Evolutionary conservation across 2,329 filamentous ascomycete genomes (phyloP).

Genomic region (Scortechinia acanthostroma): DNA sequence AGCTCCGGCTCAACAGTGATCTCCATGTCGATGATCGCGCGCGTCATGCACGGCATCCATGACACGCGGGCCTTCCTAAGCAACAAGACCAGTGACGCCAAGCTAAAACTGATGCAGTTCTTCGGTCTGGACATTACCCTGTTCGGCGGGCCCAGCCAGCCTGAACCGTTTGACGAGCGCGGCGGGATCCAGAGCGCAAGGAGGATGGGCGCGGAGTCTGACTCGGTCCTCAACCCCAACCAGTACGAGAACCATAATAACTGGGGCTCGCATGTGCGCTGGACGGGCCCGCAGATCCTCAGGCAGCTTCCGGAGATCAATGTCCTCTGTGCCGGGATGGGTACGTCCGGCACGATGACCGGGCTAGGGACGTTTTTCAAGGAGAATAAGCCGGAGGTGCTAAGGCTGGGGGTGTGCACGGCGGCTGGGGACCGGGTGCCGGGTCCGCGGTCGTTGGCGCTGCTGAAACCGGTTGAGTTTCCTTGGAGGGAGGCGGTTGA

Average conservation of each 20-base stretch:
- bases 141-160: conserved; percentile 50
- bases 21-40: conserved; percentile 45
- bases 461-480: conserved; percentile 41
- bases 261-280: conserved; percentile 44
- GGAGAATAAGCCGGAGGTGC: conserved; percentile 35
- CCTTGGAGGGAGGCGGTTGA: conserved; percentile 50
- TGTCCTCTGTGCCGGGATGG: conserved; percentile 46
- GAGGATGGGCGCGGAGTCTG: conserved; percentile 27
- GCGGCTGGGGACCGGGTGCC: conserved; percentile 47
- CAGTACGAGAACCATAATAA: conserved; percentile 48
- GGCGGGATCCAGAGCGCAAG: conserved; percentile 42
- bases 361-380: conserved; percentile 42
- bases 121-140: conserved; percentile 49
- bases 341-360: conserved; percentile 43
- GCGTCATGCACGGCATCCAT: conserved; percentile 38
- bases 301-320: conserved; percentile 47
- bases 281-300: conserved; percentile 51
- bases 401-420: conserved; percentile 38
- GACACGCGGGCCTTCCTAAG: conserved; percentile 46
- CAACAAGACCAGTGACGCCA: conserved; percentile 46
- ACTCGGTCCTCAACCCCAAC: conserved; percentile 38
- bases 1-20: conserved; percentile 57
- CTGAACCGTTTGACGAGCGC: conserved; percentile 41
- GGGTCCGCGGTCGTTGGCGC: conserved; percentile 43
- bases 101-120: conserved; percentile 47